Base-by-base conservation (phyloP, 306 rosid species). In the Abrus precatorius region DNA sequence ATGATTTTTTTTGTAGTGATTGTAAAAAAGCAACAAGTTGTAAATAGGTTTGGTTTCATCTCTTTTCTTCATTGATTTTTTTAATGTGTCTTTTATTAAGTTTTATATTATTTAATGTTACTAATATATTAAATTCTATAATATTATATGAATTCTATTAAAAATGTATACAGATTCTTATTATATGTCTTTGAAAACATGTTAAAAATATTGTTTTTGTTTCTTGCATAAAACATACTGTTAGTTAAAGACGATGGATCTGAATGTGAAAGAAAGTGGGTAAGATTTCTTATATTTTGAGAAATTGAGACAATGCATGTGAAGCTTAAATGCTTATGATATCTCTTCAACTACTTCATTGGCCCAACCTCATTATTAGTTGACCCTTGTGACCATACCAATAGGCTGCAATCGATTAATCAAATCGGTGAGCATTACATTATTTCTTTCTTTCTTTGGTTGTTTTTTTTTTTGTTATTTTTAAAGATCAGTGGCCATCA, bases 291-390 rank as follows among this genome's bases (percentile, higher is more conserved):
- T 74, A 66, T 74, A 76, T 27, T 41, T 75, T 40, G 75, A 63
- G 30, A 75, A 13, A 3, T 64, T 75, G 85, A 63, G 88, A 71
- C 88, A 85, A 40, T 63, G 72, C 88, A 85, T 65, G 88, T 80
- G 88, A 71, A 76, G 67, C 34, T 47, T 85, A 76, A 80, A 80
- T 75, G 85, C 71, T 62, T 80, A 45, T 47, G 67, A 69, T 76
- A 80, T 76, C 60, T 48, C 61, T 36, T 71, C 85, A 85, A 81
- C 87, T 11, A 80, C 87, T 80, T 40, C 73, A 14, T 76, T 63
- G 82, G 33, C 76, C 77, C 83, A 64, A 32, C 88, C 88, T 76
- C 76, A 80, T 84, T 69, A 80, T 63, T 61, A 36, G 56, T 80
- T 75, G 70, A 61, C 84, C 67, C 67, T 0, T 8, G 47, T 65